Evolutionary conservation across 192 early-diverging fungal genomes (phyloP).

Genomic region (Gonapodya sp.): DNA sequence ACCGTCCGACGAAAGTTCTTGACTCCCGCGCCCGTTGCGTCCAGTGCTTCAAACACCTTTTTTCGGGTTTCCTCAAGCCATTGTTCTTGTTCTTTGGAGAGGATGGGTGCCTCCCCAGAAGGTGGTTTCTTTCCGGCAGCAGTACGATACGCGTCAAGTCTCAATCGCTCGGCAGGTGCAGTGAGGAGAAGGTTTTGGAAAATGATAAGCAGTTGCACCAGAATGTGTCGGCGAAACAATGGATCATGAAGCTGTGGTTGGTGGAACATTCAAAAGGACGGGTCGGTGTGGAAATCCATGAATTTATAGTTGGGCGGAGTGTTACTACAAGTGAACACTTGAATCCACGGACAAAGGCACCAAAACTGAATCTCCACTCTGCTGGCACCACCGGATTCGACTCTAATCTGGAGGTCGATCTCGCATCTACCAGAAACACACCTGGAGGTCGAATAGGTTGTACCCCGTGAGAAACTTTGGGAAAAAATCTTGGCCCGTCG

Average conservation of each 20-base stretch:
- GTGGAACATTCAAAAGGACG: constrained; percentile 78
- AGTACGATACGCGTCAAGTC: constrained; percentile 22
- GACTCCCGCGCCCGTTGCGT: constrained; percentile 45
- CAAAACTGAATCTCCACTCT: neutral
- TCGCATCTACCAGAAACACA: constrained; percentile 14
- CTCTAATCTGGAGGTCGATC: neutral
- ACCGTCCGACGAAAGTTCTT: constrained; percentile 55
- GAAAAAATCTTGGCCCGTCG: constrained; percentile 41
- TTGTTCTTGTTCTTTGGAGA: constrained; percentile 29
- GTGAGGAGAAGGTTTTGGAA: constrained; percentile 61
- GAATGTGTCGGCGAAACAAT: constrained; percentile 72
- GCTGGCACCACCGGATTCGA: neutral
- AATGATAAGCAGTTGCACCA: constrained; percentile 81
- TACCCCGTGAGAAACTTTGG: constrained; percentile 67
- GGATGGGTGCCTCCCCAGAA: constrained; percentile 16
- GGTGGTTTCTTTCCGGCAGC: constrained; percentile 6
- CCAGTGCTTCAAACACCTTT: constrained; percentile 36
- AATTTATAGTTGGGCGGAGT: constrained; percentile 40
- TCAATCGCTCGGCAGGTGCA: constrained; percentile 30
- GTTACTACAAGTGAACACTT: constrained; percentile 1
- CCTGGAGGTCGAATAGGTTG: constrained; percentile 65
- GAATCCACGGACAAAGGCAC: neutral
- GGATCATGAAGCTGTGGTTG: constrained; percentile 71
- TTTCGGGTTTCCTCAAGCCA: constrained; percentile 44
- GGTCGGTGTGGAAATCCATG: constrained; percentile 68